A percentile compares a stretch with the other conserved stretches of the same genome.
phyloP scores from a whole-genome alignment of 495 filamentous ascomycete species.

The Aeminium ludgeri region DNA sequence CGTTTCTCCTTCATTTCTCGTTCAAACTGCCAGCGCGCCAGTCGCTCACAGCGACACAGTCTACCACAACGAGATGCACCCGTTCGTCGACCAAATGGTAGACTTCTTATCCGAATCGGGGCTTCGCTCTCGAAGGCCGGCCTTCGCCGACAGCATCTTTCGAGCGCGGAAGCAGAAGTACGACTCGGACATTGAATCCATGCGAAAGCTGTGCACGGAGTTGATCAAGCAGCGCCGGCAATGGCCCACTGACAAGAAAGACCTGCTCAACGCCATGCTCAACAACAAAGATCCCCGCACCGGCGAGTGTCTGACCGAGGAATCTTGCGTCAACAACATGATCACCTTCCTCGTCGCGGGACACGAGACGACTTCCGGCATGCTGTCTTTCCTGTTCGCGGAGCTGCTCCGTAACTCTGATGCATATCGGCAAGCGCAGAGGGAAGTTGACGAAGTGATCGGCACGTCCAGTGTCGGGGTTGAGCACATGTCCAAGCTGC shows the following conservation, averaged over 20 bases:
- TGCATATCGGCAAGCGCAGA: constrained; percentile 40
- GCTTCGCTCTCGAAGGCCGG: background rate
- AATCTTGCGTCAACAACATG: constrained; percentile 19
- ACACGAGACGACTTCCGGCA: constrained; percentile 22
- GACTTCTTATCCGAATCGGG: background rate
- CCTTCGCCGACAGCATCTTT: background rate
- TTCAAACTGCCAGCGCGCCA: no score
- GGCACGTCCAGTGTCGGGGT: constrained; percentile 45
- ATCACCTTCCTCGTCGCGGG: constrained; percentile 19
- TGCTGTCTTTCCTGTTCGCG: constrained; percentile 33
- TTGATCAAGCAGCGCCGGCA: background rate
- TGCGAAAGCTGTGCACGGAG: background rate
- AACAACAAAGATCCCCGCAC: constrained; percentile 18
- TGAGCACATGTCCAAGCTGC: constrained; percentile 50
- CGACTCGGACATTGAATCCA: background rate
- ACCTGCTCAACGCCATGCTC: constrained; percentile 17
- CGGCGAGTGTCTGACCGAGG: constrained; percentile 17
- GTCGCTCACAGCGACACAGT: no score
- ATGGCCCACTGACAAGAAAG: constrained; percentile 2
- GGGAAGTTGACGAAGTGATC: constrained; percentile 51
- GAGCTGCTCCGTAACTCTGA: constrained; percentile 45
- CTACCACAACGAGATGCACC: constrained; percentile 48
- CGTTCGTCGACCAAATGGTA: constrained; percentile 48
- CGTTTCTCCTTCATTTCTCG: no score
- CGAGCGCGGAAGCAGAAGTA: background rate